These are phyloP conservation scores for Kokia cookei DNA, from an alignment of 441 rosid species.

Conservation along the genomic window DNA sequence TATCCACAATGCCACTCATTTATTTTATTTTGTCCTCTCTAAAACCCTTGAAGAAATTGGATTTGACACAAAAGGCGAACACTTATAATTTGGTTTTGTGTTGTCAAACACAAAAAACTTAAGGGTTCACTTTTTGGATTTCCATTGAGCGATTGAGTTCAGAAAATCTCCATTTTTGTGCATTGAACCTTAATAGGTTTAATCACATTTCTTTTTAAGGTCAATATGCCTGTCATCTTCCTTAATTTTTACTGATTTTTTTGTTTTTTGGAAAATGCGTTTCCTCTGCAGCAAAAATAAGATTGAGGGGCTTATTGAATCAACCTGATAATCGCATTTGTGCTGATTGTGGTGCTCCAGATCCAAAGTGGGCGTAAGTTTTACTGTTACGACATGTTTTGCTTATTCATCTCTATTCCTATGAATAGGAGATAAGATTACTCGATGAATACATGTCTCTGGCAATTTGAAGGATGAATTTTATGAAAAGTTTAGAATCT, in stretches of 20 bases:
- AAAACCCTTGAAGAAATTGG: not conserved
- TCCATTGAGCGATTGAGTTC: not conserved
- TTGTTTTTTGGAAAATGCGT: not conserved
- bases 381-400: not conserved
- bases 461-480: not conserved
- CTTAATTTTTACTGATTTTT: not conserved
- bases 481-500: not conserved
- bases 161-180: not conserved
- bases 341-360: conserved; percentile 94
- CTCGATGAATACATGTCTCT: not conserved
- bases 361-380: conserved; percentile 99
- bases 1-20: not conserved
- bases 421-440: not conserved
- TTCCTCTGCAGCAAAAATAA: conserved; percentile 58
- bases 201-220: not conserved
- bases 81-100: not conserved
- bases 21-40: not conserved
- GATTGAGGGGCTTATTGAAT: conserved; percentile 61
- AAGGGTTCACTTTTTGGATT: not conserved
- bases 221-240: not conserved
- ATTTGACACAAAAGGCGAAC: not conserved
- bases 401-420: not conserved
- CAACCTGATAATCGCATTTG: conserved; percentile 77
- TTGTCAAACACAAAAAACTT: not conserved
- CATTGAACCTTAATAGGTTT: not conserved